Evolutionary conservation across 768 basidiomycete species (phyloP).

Genomic region (Lyophyllum shimeji): DNA sequence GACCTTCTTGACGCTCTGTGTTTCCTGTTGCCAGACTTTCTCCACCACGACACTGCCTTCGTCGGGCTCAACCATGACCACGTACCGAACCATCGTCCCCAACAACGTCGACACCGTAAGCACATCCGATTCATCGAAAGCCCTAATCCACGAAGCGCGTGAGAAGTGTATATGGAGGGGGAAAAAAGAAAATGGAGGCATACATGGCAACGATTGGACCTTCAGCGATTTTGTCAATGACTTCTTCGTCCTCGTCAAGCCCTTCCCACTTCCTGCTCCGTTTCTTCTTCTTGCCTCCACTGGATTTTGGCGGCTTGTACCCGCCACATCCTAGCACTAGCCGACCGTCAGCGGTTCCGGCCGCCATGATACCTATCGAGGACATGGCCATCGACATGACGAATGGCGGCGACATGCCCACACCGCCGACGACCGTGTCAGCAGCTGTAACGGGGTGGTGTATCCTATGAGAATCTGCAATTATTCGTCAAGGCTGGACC

Average conservation of each 20-base stretch:
- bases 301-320: conserved; percentile 39
- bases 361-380: conserved; percentile 58
- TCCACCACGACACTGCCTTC: conserved; percentile 39
- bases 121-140: conserved; percentile 45
- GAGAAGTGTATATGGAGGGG: background rate
- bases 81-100: conserved; percentile 54
- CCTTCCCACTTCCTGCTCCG: conserved; percentile 74
- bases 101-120: conserved; percentile 61
- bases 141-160: conserved; percentile 31
- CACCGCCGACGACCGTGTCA: conserved; percentile 39
- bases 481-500: background rate
- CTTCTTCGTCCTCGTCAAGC: conserved; percentile 44
- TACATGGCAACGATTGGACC: conserved; percentile 77
- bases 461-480: background rate
- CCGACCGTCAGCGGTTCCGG: conserved; percentile 75
- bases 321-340: conserved; percentile 70
- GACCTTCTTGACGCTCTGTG: conserved; percentile 53
- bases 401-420: conserved; percentile 75
- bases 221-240: conserved; percentile 54
- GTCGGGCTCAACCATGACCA: conserved; percentile 38
- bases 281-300: conserved; percentile 49
- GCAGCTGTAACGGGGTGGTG: conserved; percentile 28
- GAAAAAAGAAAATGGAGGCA: conserved; percentile 19
- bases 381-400: conserved; percentile 64
- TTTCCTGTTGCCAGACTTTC: conserved; percentile 46